Evolutionary conservation across 192 early-diverging fungal species (phyloP), one percentile per base, ranked within the genome.

Genomic region (Backusella tarrabulga): DNA sequence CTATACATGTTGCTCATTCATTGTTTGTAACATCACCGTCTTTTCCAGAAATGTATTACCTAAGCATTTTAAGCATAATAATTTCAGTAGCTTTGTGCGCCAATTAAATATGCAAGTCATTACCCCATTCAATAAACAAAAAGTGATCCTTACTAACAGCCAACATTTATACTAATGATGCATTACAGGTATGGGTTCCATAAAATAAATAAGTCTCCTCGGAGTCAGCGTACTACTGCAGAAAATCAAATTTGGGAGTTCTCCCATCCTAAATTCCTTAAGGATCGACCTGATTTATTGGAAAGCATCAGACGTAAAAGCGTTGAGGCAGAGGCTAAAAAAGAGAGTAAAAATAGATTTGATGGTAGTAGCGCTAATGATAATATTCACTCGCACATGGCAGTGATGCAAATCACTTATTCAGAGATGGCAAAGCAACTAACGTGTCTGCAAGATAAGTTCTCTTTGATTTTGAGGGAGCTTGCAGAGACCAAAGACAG

Each of bases 241-340:
- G 95, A 96, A 78, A 95, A 96, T 83, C 95, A 96, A 79, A 93
- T 95, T 79, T 96, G 94, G 94, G 93, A 94, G 84, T 95, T 95
- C 75, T 93, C 91, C 52, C 94, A 95, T 66, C 89, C 92, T 82
- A 94, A 92, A 77, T 95, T 94, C 71, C 82, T 92, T 63, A 86
- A 93, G 67, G 92, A 90, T 74, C 87, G 90, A 8, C 88, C 92
- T 7, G 92, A 94, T 78, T 79, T 94, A 76, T 82, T 95, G n/a
- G 95, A 97, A 74, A 93, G 95, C 74, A 97, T 97, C 80, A 95
- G 94, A 83, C 89, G 96, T 71, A 95, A 95, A 81, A 89, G 94
- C 6, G 90, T 95, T 86, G 95, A 96, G 69, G 89, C 92, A n/a
- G 93, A 94, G 90, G 42, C 71, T 6, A 50, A 29, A 26, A 63